Percentiles rank a stretch among this genome's conserved stretches.
Conservation (phyloP, 1,139 yeast genomes). For the Nakaseomyces glabratus region DNA sequence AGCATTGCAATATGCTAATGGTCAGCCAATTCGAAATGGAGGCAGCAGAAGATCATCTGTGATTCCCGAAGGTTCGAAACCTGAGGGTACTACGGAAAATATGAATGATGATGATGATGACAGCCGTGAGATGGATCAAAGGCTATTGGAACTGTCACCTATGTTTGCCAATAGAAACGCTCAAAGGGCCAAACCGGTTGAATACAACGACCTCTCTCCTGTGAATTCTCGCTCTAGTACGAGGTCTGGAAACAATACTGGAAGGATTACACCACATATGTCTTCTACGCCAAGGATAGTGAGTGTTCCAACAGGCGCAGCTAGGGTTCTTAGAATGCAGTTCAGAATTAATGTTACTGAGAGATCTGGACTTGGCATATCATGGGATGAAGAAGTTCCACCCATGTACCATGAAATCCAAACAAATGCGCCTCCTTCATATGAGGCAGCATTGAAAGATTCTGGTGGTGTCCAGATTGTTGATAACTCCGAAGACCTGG, state of each 20-base stretch:
- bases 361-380: slow-evolving; percentile 88
- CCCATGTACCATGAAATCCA: slow-evolving; percentile 85
- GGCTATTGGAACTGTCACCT: slow-evolving; percentile 37
- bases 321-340: slow-evolving; percentile 90
- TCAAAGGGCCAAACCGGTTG: slow-evolving; percentile 15
- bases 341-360: slow-evolving; percentile 74
- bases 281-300: slow-evolving; percentile 27
- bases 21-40: slow-evolving; percentile 24
- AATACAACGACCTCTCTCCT: slow-evolving; percentile 15
- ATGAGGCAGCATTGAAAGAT: slow-evolving; percentile 13
- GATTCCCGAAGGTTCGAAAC: no score
- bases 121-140: slow-evolving; percentile 28
- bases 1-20: slow-evolving; percentile 38
- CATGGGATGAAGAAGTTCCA: slow-evolving; percentile 99
- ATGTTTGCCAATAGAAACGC: slow-evolving; percentile 33
- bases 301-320: slow-evolving; percentile 88
- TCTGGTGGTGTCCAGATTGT: slow-evolving; percentile 6
- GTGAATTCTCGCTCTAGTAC: slow-evolving; percentile 12
- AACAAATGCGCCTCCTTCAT: slow-evolving; percentile 75
- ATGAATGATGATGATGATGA: slow-evolving; percentile 1
- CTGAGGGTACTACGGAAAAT: slow-evolving; percentile 12
- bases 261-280: slow-evolving; percentile 6
- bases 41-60: slow-evolving; percentile 10
- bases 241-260: slow-evolving; percentile 9
- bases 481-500: slow-evolving; percentile 7